A percentile compares a stretch with the other conserved stretches of the same genome.
These are phyloP conservation scores for Hygrophila difformis DNA, from an alignment of 257 asterid genomes.

Conservation along the genomic window DNA sequence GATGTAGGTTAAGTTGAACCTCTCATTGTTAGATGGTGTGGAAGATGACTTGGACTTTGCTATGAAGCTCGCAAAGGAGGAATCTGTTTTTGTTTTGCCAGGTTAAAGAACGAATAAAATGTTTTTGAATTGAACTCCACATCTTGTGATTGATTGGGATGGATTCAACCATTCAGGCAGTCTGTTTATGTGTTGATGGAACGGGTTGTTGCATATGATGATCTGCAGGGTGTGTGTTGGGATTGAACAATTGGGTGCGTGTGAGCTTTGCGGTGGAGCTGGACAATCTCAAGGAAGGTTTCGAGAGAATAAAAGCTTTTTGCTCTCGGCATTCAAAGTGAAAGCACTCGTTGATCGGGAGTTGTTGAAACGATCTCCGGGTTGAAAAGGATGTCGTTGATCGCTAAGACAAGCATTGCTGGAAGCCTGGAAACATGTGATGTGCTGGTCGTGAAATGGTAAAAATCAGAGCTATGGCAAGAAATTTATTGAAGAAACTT, in stretches of 20 bases:
- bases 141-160: too few relatives aligned
- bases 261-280: constrained; percentile 47
- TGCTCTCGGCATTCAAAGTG: constrained; percentile 40
- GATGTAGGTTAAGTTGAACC: constrained; percentile 43
- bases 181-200: too few relatives aligned
- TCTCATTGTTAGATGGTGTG: constrained; percentile 31
- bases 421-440: too few relatives aligned
- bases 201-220: not conserved
- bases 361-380: too few relatives aligned
- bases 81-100: constrained; percentile 51
- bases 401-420: too few relatives aligned
- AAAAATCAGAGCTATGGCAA: too few relatives aligned
- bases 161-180: too few relatives aligned
- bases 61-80: constrained; percentile 53
- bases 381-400: too few relatives aligned
- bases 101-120: constrained; percentile 26
- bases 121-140: too few relatives aligned
- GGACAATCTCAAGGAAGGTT: constrained; percentile 42
- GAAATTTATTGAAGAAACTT: too few relatives aligned
- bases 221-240: constrained; percentile 44
- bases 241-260: constrained; percentile 56
- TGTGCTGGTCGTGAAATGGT: too few relatives aligned
- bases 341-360: not conserved
- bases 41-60: constrained; percentile 53
- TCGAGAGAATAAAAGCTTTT: constrained; percentile 54